Evolutionary conservation across 176 grass and related monocot species (phyloP), one percentile per base, ranked within the genome.

Genomic region (Oryza officinalis): DNA sequence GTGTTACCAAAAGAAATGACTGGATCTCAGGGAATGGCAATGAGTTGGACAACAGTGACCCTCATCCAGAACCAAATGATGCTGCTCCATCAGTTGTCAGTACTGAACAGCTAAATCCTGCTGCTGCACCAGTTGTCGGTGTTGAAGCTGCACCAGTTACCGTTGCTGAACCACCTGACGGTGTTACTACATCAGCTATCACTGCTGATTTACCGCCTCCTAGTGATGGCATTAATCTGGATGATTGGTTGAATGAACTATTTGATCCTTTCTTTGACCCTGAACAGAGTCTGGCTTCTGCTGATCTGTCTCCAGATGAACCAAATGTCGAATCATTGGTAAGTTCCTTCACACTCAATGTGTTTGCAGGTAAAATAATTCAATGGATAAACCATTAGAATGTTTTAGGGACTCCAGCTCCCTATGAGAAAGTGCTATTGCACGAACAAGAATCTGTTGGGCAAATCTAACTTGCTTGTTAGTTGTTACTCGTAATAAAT

Each of bases 1-100:
- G 93, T 77, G 82, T 98, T 80, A 98, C 96, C 69, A 95, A 90
- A 86, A 93, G 93, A 83, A 74, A 80, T 64, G 85, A 82, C 44
- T 95, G 80, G 76, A 38, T 49, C 63, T 66, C 72, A 67, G 87
- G 90, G 40, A 90, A 82, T 63, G 90, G 73, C 67, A 85, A 26
- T 75, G 33, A 46, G 65, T 67, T 22, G 40, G 67, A 50, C 35
- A 49, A 74, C 79, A 90, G 65, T 50, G 63, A 82, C 6, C 22
- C 77, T 88, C 50, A 83, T 63, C 46, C 32, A 49, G 45, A 84
- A 52, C 60, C 20, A 71, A 88, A 76, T 84, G 79, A 13, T 83
- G 65, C 67, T 31, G 22, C 8, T 66, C 75, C 67, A 26, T 74
- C 89, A 84, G 67, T 88, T 65, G 20, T 81, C 67, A 35, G 45